Evolutionary conservation across 2,329 filamentous ascomycete genomes (phyloP).

Genomic region (Calcarisporium arbuscula): DNA sequence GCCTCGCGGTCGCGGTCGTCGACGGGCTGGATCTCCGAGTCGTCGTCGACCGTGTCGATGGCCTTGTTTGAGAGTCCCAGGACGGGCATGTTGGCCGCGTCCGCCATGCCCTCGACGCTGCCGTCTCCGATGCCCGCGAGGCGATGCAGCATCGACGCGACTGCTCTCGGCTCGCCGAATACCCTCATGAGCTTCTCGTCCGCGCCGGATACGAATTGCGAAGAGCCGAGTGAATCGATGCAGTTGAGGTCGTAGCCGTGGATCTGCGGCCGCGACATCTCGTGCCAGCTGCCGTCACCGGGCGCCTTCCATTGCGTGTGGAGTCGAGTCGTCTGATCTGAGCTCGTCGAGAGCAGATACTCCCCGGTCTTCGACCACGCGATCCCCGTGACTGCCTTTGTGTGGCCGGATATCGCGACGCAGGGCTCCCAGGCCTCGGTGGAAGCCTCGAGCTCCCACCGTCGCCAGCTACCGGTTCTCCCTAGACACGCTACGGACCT

Average conservation of each 20-base stretch:
- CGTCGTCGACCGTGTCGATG: constrained; percentile 53
- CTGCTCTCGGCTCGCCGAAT: constrained; percentile 81
- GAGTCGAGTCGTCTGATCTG: constrained; percentile 87
- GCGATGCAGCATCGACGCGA: constrained; percentile 65
- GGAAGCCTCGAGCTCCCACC: constrained; percentile 62
- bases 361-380: constrained; percentile 77
- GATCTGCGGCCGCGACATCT: constrained; percentile 92
- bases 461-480: constrained; percentile 86
- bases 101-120: constrained; percentile 53
- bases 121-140: constrained; percentile 54
- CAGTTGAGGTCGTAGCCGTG: constrained; percentile 98
- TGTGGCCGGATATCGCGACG: constrained; percentile 77
- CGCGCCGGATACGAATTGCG: constrained; percentile 85
- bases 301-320: constrained; percentile 68
- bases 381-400: constrained; percentile 71
- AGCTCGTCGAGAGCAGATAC: constrained; percentile 82
- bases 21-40: constrained; percentile 35
- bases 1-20: constrained; percentile 46
- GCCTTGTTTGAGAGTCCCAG: constrained; percentile 95
- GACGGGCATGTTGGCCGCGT: constrained; percentile 90
- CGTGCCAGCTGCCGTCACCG: constrained; percentile 68
- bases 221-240: constrained; percentile 65
- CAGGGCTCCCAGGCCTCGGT: constrained; percentile 69
- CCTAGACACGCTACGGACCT: constrained; percentile 73
- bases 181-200: constrained; percentile 98